Evolutionary conservation across 257 asterid genomes (phyloP), one percentile per base, ranked within the genome.

Genomic region (Gentiana dahurica): DNA sequence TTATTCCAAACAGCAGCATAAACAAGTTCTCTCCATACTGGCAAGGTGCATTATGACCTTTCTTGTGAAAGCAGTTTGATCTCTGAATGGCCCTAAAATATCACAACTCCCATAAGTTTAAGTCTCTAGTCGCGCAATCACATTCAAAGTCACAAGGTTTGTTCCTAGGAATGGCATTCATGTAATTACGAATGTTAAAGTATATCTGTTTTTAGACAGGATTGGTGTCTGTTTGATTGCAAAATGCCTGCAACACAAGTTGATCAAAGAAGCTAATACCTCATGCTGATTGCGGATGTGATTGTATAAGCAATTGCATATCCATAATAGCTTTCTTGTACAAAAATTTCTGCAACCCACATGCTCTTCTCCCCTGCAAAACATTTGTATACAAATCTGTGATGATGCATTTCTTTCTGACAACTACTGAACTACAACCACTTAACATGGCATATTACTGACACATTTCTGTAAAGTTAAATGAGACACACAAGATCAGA

Each of bases 281-380:
- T 73, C 73, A 81, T 74, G 63, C 85, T 78, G 60, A 78, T 79
- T 55, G 81, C 85, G 52, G 89, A 34, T 8, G 85, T 81, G 57
- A 81, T 78, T 24, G 89, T 78, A 44, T 81, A 81, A 15, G 85
- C 89, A 71, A 78, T 63, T 55, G 79, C 85, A 63, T 71, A 81
- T 61, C 89, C 85, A 38, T 66, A 81, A 66, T 69, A 78, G 68
- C 81, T 74, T 64, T 81, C 85, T 47, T 81, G 81, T 59, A 78
- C 71, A 65, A 81, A 81, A 51, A 69, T 9, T 50, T 66, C 79
- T 7, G 71, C 75, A 56, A 75, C 74, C 82, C 80, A 73, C 81
- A 64, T 73, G 60, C 75, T 75, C 76, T 73, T 78, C 72, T 67
- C 65, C 50, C 89, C 89, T 81, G 73, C 70, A 77, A 73, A 59